These are phyloP conservation scores for Tuber aestivum DNA, from an alignment of 495 filamentous ascomycete genomes.

Conservation along the genomic window DNA sequence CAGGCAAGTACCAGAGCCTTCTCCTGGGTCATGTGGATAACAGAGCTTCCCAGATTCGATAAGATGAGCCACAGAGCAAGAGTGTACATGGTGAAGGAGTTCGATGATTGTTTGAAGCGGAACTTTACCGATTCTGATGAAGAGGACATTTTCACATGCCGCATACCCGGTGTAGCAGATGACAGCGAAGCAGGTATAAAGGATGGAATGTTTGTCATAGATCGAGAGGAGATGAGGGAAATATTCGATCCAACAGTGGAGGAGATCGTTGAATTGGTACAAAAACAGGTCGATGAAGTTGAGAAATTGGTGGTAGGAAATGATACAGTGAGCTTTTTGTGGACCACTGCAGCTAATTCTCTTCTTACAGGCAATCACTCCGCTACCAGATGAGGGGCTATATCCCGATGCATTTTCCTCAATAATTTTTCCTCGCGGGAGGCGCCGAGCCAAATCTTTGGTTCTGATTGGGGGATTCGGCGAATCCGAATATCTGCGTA, in stretches of 20 bases:
- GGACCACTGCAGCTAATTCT: not conserved
- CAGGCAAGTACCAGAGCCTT: slow-evolving; percentile 30
- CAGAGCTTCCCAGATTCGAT: slow-evolving; percentile 38
- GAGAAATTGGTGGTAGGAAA: slow-evolving; percentile 1
- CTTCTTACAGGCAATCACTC: not conserved
- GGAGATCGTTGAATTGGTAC: slow-evolving; percentile 58
- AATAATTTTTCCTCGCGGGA: not conserved
- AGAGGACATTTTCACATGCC: slow-evolving; percentile 61
- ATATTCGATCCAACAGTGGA: slow-evolving; percentile 63
- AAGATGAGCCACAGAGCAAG: slow-evolving; percentile 56
- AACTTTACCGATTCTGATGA: slow-evolving; percentile 69
- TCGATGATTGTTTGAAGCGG: slow-evolving; percentile 59
- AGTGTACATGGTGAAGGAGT: slow-evolving; percentile 63
- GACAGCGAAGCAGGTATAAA: slow-evolving; percentile 56
- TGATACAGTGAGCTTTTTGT: not conserved
- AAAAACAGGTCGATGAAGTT: slow-evolving; percentile 56
- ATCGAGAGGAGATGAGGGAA: slow-evolving; percentile 53
- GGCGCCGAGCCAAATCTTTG: slow-evolving; percentile 42
- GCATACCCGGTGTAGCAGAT: slow-evolving; percentile 62
- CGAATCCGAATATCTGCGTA: slow-evolving; percentile 61
- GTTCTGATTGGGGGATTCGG: slow-evolving; percentile 66
- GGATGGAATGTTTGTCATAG: slow-evolving; percentile 58
- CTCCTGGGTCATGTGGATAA: not conserved
- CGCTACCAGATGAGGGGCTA: not conserved
- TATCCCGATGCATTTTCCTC: not conserved